These are phyloP conservation scores for Solanum verrucosum DNA, from an alignment of 257 asterid genomes.

Conservation along the genomic window DNA sequence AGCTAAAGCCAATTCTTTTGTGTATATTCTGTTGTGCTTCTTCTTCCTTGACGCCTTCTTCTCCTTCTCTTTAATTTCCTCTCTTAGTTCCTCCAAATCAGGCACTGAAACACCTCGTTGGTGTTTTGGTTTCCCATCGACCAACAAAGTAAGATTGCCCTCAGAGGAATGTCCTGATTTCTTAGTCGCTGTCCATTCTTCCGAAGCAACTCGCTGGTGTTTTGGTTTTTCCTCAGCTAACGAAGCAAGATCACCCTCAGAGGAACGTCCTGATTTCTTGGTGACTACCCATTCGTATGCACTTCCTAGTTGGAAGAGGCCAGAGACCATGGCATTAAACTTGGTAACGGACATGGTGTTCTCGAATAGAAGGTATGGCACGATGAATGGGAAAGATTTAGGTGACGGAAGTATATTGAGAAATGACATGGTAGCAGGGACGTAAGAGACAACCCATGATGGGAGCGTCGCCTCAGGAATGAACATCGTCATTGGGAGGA, in stretches of 20 bases:
- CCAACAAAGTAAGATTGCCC: conserved; percentile 49
- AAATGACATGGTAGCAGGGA: conserved; percentile 75
- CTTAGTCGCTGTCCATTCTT: conserved; percentile 26
- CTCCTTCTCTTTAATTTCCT: conserved; percentile 34
- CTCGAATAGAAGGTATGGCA: conserved; percentile 79
- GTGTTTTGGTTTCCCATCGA: conserved; percentile 35
- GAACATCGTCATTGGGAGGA: conserved; percentile 92
- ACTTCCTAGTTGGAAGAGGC: conserved; percentile 86
- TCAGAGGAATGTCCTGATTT: conserved; percentile 82
- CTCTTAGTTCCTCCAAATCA: conserved; percentile 49
- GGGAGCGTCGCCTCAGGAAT: conserved; percentile 90
- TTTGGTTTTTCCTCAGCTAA: conserved; percentile 37
- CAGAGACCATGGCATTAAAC: conserved; percentile 91
- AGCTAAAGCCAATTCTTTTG: conserved; percentile 72
- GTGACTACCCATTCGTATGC: conserved; percentile 98
- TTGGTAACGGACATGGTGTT: conserved; percentile 98
- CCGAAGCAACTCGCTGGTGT: conserved; percentile 56
- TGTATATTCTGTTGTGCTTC: conserved; percentile 78
- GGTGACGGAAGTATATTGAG: conserved; percentile 83
- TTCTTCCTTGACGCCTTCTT: conserved; percentile 34
- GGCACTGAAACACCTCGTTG: conserved; percentile 65
- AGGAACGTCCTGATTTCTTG: conserved; percentile 81
- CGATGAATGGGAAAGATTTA: conserved; percentile 84
- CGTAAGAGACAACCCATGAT: conserved; percentile 80
- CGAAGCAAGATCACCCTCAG: conserved; percentile 66